A percentile compares a stretch with the other conserved stretches of the same genome.
These are phyloP conservation scores for Mrakia blollopis DNA, from an alignment of 768 basidiomycete genomes.

Conservation along the genomic window DNA sequence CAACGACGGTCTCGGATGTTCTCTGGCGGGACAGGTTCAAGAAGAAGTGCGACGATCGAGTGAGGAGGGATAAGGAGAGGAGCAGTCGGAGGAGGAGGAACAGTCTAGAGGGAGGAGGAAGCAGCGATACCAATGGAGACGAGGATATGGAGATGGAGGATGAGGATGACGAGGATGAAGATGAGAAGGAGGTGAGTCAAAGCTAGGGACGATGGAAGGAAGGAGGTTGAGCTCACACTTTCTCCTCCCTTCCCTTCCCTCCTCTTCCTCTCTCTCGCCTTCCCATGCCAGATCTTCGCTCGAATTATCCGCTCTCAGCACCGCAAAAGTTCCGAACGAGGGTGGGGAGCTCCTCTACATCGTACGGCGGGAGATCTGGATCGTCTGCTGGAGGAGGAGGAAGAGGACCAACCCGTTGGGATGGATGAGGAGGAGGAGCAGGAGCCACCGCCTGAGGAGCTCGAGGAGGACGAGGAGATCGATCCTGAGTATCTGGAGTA, in stretches of 20 bases:
- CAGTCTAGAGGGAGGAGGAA: background rate
- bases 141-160: background rate
- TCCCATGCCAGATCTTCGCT: background rate
- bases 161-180: slow-evolving; percentile 8
- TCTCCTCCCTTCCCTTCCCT: background rate
- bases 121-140: slow-evolving; percentile 15
- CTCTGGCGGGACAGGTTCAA: slow-evolving; percentile 25
- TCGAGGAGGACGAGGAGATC: background rate
- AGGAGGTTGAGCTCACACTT: background rate
- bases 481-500: slow-evolving; percentile 15
- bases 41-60: slow-evolving; percentile 12
- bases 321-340: background rate
- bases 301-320: slow-evolving; percentile 5
- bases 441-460: slow-evolving; percentile 4
- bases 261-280: background rate
- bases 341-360: background rate
- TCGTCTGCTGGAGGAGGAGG: slow-evolving; percentile 7
- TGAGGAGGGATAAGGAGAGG: slow-evolving; percentile 12
- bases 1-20: slow-evolving; percentile 5
- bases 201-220: background rate
- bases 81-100: background rate
- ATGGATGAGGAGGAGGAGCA: background rate
- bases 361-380: background rate
- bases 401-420: background rate
- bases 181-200: slow-evolving; percentile 11